These are phyloP conservation scores for Pythium folliculosum DNA, from an alignment of 352 stramenopile genomes.

Conservation along the genomic window DNA sequence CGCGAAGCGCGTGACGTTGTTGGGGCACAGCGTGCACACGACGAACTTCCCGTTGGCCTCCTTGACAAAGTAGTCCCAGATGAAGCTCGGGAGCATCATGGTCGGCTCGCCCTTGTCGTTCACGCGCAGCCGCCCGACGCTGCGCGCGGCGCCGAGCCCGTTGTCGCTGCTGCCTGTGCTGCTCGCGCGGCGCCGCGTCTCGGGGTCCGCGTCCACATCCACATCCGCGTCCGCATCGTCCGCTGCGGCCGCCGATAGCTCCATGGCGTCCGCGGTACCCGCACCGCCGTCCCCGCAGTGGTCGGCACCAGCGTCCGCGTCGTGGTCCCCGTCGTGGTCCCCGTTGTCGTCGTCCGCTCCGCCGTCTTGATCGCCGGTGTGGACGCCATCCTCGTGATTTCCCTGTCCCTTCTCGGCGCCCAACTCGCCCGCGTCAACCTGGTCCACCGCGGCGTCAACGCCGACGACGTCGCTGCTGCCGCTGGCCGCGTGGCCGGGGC, in stretches of 20 bases:
- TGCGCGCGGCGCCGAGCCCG: conserved; percentile 2
- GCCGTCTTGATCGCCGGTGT: not conserved
- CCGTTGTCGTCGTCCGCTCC: not conserved
- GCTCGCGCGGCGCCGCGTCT: not conserved
- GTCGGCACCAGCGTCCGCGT: not conserved
- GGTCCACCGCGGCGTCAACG: conserved; percentile 7
- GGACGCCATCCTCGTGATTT: not conserved
- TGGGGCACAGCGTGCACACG: conserved; percentile 71
- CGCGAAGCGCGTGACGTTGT: conserved; percentile 69
- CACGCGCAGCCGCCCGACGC: conserved; percentile 26
- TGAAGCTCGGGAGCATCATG: conserved; percentile 78
- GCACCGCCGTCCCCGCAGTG: not conserved
- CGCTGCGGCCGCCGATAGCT: no score
- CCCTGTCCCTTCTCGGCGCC: not conserved
- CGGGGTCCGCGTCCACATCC: no score
- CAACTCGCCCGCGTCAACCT: not conserved
- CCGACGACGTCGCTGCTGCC: conserved; percentile 6
- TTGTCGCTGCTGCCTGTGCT: conserved; percentile 12
- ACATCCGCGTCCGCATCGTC: no score
- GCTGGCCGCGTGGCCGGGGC: not conserved
- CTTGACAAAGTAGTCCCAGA: conserved; percentile 87
- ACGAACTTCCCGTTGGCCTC: conserved; percentile 77
- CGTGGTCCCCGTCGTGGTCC: not conserved
- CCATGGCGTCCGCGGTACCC: not conserved
- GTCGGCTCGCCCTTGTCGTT: conserved; percentile 60